Evolutionary conservation across 306 rosid species (phyloP), one percentile per base, ranked within the genome.

Genomic region (Sphenostylis stenocarpa): DNA sequence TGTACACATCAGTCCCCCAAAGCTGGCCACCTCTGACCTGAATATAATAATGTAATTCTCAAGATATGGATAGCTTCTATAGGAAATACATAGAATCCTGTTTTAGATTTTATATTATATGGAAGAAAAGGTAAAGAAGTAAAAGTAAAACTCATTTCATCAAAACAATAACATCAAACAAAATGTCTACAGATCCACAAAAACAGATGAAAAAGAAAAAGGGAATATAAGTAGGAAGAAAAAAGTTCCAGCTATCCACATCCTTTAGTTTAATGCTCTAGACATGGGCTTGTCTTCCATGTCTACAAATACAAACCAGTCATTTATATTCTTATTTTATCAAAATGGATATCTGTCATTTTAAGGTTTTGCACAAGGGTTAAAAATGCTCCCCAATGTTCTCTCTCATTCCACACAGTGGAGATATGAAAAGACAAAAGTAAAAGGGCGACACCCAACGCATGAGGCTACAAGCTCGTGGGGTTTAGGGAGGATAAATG

Each of bases 11-110:
- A 65, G 97, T 95, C 63, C 98, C 98, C 98, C 98, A 95, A 39
- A 95, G 91, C 84, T 95, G 98, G 86, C 96, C 97, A 80, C 96
- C 96, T 84, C 96, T 89, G 72, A 95, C 98, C 98, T 95, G 90
- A 85, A 89, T 60, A 70, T 44, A 77, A 76, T 61, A 79, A 63
- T 49, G 68, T 66, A 39, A 70, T 48, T 80, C 75, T 84, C 72
- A 83, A 67, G 62, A 65, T 38, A 75, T 65, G 75, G 55, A 60
- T 24, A 65, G 8, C 63, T 76, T 36, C 12, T 21, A 47, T 1
- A 31, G 24, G 60, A 62, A 76, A 24, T 0, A 71, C 52, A 45
- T 20, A 26, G 48, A n/a, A 71, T 68, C 77, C 23, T 20, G 7
- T 21, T 38, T 36, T 39, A 71, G 15, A 31, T 60, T 48, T 48